These are phyloP conservation scores for Chrysopogon serrulatus DNA, from an alignment of 176 grass and related monocot species.

Conservation along the genomic window DNA sequence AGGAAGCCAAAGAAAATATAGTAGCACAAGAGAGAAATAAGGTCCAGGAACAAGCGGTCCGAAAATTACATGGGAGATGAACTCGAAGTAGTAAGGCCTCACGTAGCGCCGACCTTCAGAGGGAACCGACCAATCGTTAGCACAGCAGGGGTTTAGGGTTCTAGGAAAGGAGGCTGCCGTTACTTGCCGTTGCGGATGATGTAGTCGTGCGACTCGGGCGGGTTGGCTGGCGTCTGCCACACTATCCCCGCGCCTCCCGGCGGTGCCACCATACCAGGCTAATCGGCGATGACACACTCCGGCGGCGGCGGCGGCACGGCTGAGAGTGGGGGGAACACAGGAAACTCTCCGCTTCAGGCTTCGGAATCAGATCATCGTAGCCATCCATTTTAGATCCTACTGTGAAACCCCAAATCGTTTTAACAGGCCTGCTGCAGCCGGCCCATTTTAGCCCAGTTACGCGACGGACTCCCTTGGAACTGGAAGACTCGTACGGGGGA, in stretches of 20 bases:
- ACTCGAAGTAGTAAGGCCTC: conserved; percentile 93
- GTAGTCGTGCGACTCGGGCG: conserved; percentile 71
- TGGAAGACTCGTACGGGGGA: too few relatives aligned
- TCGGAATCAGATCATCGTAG: too few relatives aligned
- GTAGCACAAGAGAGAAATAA: background rate
- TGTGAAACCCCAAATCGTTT: too few relatives aligned
- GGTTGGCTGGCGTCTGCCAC: conserved; percentile 91
- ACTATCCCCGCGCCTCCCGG: conserved; percentile 54
- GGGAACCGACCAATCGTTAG: background rate
- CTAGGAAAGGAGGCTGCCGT: background rate
- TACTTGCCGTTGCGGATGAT: conserved; percentile 64
- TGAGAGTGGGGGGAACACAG: background rate
- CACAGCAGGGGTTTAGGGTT: background rate
- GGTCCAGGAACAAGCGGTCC: background rate
- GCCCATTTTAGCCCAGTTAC: too few relatives aligned
- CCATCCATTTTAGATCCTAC: too few relatives aligned
- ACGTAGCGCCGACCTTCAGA: conserved; percentile 83
- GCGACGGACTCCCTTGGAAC: too few relatives aligned
- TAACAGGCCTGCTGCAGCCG: too few relatives aligned
- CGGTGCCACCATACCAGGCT: conserved; percentile 21
- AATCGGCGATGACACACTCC: background rate
- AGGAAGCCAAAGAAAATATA: background rate
- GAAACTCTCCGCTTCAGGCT: background rate
- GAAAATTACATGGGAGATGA: conserved; percentile 78
- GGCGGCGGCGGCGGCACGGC: background rate